These are phyloP conservation scores for Exophiala sp. DNA, from an alignment of 2,329 filamentous ascomycete species.

Conservation along the genomic window DNA sequence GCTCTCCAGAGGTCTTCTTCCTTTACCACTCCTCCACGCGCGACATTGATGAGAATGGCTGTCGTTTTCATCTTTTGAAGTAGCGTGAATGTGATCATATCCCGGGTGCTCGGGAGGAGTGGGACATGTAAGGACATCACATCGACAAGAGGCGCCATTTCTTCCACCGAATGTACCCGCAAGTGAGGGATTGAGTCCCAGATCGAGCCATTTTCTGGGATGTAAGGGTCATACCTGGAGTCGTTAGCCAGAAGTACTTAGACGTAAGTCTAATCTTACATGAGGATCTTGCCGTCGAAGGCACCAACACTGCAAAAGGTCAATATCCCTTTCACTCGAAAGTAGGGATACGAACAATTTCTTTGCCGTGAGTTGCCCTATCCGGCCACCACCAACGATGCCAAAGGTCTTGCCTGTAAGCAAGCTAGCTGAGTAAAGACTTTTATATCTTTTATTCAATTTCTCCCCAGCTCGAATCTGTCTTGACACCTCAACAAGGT, in stretches of 20 bases:
- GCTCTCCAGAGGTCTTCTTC: constrained; percentile 36
- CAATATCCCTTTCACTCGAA: neutral
- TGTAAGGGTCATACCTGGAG: constrained; percentile 13
- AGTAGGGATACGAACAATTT: constrained; percentile 9
- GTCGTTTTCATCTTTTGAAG: constrained; percentile 38
- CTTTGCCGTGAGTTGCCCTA: constrained; percentile 10
- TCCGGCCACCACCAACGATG: constrained; percentile 10
- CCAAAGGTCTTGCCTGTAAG: constrained; percentile 15
- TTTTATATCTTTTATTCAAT: constrained; percentile 10
- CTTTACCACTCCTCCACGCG: constrained; percentile 41
- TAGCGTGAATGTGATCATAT: constrained; percentile 34
- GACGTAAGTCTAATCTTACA: neutral
- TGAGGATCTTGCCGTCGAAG: neutral
- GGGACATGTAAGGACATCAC: constrained; percentile 41
- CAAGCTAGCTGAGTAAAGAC: constrained; percentile 6
- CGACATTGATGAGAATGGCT: constrained; percentile 42
- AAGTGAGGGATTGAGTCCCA: constrained; percentile 12
- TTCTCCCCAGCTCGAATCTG: constrained; percentile 8
- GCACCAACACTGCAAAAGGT: neutral
- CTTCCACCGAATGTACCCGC: constrained; percentile 6
- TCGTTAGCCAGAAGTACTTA: neutral
- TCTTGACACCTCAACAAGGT: constrained; percentile 7
- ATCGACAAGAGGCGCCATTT: constrained; percentile 24
- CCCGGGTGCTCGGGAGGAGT: constrained; percentile 33
- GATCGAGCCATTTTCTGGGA: neutral